phyloP scores from a whole-genome alignment of 1,139 yeast species.

The Lodderomyces beijingensis region DNA sequence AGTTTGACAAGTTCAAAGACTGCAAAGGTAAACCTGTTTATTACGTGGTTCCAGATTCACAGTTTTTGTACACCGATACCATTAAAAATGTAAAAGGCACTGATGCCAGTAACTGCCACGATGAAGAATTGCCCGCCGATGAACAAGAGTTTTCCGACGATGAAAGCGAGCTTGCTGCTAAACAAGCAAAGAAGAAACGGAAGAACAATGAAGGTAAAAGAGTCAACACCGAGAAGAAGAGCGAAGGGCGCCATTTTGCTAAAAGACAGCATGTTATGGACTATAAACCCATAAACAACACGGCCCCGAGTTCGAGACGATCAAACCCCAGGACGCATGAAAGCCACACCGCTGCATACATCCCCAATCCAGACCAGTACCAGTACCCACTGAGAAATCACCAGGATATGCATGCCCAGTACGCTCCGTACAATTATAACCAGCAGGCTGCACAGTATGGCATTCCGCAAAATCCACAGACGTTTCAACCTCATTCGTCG shows the following conservation, averaged over 20 bases:
- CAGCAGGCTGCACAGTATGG: neutral
- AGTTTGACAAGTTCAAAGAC: constrained; percentile 40
- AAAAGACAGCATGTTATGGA: neutral
- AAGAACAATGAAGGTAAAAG: constrained; percentile 22
- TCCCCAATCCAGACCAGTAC: too few relatives aligned
- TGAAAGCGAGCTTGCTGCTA: constrained; percentile 65
- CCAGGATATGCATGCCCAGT: neutral
- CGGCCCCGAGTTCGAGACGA: too few relatives aligned
- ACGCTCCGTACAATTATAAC: neutral
- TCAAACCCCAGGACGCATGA: too few relatives aligned
- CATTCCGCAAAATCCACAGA: neutral
- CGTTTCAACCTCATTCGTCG: neutral
- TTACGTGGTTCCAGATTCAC: constrained; percentile 78
- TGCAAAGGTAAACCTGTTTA: constrained; percentile 57
- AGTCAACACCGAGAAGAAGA: constrained; percentile 8
- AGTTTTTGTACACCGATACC: constrained; percentile 71
- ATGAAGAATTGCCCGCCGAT: constrained; percentile 87
- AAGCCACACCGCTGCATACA: too few relatives aligned
- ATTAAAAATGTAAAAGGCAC: constrained; percentile 74
- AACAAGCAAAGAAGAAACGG: constrained; percentile 51
- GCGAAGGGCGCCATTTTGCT: neutral
- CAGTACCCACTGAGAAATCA: too few relatives aligned
- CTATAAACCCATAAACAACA: neutral
- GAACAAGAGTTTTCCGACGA: constrained; percentile 96
- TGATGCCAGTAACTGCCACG: constrained; percentile 93